Evolutionary conservation across 164 flowering plant species (phyloP), one percentile per base, ranked within the genome.

Genomic region (Saururus chinensis): DNA sequence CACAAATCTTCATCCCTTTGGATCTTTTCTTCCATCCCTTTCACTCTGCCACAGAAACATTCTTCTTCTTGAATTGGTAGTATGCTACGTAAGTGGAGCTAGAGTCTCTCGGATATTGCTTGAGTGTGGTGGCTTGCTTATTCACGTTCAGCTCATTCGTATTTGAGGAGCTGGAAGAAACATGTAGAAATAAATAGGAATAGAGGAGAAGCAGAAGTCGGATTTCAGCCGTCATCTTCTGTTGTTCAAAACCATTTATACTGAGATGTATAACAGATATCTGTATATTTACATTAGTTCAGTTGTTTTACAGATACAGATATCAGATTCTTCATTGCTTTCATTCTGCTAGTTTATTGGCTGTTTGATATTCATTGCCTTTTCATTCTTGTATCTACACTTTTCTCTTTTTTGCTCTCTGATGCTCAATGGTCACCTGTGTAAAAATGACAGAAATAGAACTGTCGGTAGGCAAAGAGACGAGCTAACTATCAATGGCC

Each of bases 111-210:
- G 8, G 42, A 55, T 60, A 68, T 68, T 68, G 76, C 59, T 69
- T 65, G 76, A 60, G 72, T 72, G 72, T 72, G 70, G 63, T 66
- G 70, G 63, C 64, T 75, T 72, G 21, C 71, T 64, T 59, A 60
- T 62, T 68, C 64, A 68, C 64, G 60, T 69, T 69, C 65, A 68
- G 61, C 72, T 70, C 73, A 64, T 72, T 30, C 67, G 62, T 64
- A 67, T 68, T 68, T 64, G 66, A 65, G 62, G 56, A 67, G 51
- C 51, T 53, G 64, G 65, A 62, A 53, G 12, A 62, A 41, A 37
- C 53, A 21, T 53, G 58, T 52, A 40, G 23, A 61, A 26, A 22
- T 51, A 17, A 37, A 52, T 30, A 61, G 26, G 48, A 61, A 21
- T 4, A 54, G 26, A 54, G 25, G 26, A 53, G 26, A 54, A 54